Evolutionary conservation across 73 alveolate genomes (phyloP), one percentile per base, ranked within the genome.

Genomic region (Durusdinium trenchii): DNA sequence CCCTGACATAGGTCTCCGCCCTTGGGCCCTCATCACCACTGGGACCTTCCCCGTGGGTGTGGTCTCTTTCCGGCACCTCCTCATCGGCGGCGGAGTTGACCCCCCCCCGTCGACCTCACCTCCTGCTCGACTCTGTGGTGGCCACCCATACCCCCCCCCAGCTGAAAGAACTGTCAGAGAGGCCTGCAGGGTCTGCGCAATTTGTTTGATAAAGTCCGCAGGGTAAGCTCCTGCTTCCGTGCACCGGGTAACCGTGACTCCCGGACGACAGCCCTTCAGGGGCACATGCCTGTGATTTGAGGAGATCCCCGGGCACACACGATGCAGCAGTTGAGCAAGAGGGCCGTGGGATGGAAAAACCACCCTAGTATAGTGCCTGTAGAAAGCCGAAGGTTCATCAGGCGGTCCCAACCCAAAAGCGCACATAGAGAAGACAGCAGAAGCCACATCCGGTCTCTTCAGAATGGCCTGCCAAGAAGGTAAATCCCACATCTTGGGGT

Each of bases 381-480:
- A 82, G 75, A 26, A 46, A 35, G 35, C 75, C 6, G n/a, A 32
- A 32, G 26, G 50, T 30, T 50, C 93, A 32, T 57, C 69, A 0
- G 46, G 50, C 14, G 93, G 93, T 2, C 93, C 93, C 46, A 82
- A 36, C 75, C 93, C 93, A 82, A 48, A 82, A 73, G 93, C 93
- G 4, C 46, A 60, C 47, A 2, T n/a, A n/a, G n/a, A n/a, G n/a
- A n/a, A n/a, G n/a, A n/a, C n/a, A n/a, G n/a, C n/a, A n/a, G n/a
- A n/a, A n/a, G n/a, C n/a, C n/a, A n/a, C n/a, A 71, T 16, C 45
- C 32, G 84, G 45, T 10, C 84, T 10, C 10, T 28, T 42, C 36
- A 20, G 45, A 28, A n/a, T 42, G 46, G 36, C 36, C 84, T n/a
- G 45, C 84, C 84, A 71, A 10, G 32, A 23, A 16, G 84, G 84